Base-by-base conservation (phyloP, 768 basidiomycete species). In the Hemileccinum rubropunctum region DNA sequence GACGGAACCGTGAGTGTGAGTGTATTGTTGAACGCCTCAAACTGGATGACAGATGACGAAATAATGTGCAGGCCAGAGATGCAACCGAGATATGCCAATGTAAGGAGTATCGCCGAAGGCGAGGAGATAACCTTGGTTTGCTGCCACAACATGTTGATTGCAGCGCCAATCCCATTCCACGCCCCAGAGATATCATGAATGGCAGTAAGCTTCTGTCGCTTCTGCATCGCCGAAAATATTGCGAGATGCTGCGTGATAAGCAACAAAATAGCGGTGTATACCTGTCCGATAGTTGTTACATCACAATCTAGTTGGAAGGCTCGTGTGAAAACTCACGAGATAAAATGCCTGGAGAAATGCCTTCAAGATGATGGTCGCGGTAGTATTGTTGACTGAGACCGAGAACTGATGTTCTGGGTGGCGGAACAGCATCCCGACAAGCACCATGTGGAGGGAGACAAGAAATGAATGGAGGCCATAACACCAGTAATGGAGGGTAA, bases 161-260 rank as follows among this genome's bases (percentile, higher is more conserved):
- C 58, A 2, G 61, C 52, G 3, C 64, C 64, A 28, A 65, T 48
- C 6, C 64, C 64, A 1, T 42, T 45, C 63, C 63, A 65, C 3
- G 64, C 57, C 3, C 46, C 28, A 2, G 26, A 43, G 10, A 51
- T 46, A 18, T 65, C 64, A 13, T 65, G 63, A 1, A 54, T 32
- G 0, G 51, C 50, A 4, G 61, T 59, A 34, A 65, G 53, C 5
- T 41, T 62, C 38, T 51, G 59, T 5, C 27, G 20, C 15, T 32
- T 38, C 1, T 21, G 3, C 34, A 64, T 44, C 21, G 21, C 37
- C 4, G 43, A 30, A 9, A 52, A 48, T 37, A 60, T 17, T 20
- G 48, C 48, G 5, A 62, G 55, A 9, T 30, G 49, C 28, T 60
- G 60, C 1, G 51, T 58, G 1, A 49, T 12, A 17, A 54, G 17